Percentiles rank a stretch among this genome's conserved stretches.
Conservation (phyloP, 2,329 filamentous ascomycete genomes). For the Xylariaceae sp. region DNA sequence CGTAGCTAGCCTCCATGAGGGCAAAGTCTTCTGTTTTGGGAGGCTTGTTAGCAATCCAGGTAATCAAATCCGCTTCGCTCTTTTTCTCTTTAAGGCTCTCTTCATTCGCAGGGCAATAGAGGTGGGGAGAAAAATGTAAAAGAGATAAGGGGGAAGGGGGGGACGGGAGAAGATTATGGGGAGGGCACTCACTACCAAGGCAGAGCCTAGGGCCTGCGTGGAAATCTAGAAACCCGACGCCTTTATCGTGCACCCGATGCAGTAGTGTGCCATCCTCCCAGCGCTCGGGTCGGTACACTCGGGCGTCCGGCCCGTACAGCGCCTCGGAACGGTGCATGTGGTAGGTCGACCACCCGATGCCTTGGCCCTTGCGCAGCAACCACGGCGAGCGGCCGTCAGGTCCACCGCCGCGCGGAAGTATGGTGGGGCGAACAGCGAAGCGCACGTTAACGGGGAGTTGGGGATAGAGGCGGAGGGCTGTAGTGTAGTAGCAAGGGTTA, state of each 20-base stretch:
- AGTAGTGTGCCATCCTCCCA: conserved; percentile 27
- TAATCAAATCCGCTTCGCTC: neutral
- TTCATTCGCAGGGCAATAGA: neutral
- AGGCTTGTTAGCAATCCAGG: conserved; percentile 10
- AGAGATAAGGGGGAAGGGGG: neutral
- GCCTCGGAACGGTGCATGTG: conserved; percentile 32
- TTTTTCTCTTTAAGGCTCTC: neutral
- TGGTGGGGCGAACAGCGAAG: conserved; percentile 28
- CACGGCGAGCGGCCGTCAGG: conserved; percentile 38
- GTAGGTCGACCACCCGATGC: conserved; percentile 38
- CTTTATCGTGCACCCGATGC: conserved; percentile 5
- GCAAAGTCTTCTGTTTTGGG: conserved; percentile 35
- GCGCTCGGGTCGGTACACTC: conserved; percentile 24
- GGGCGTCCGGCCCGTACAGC: conserved; percentile 28
- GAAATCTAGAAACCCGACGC: conserved; percentile 28
- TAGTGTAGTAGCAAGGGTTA: neutral
- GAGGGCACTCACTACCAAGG: conserved; percentile 26
- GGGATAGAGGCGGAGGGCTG: conserved; percentile 30
- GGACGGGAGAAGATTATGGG: neutral
- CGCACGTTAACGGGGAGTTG: conserved; percentile 24
- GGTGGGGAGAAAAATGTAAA: neutral
- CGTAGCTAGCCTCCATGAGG: conserved; percentile 34
- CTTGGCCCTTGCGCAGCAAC: conserved; percentile 37
- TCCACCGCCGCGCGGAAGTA: conserved; percentile 42
- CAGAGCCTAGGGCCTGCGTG: conserved; percentile 28